Evolutionary conservation across 805 yeast species (phyloP).

Genomic region (Hanseniaspora lachancei): DNA sequence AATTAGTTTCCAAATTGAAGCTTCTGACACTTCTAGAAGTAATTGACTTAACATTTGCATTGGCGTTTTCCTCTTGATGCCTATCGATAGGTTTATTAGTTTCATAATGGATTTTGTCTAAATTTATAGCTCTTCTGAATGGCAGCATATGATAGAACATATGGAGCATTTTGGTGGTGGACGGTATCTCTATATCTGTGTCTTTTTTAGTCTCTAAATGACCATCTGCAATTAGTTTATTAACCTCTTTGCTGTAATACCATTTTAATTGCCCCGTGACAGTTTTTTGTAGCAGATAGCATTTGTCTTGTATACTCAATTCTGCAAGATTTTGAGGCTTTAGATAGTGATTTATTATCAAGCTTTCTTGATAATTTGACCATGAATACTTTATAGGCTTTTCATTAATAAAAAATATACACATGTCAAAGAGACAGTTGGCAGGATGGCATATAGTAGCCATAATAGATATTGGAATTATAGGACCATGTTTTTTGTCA

Average conservation of each 20-base stretch:
- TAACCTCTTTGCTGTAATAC: slow-evolving; percentile 24
- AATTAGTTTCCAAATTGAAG: not conserved
- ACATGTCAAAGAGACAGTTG: slow-evolving; percentile 62
- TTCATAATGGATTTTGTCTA: slow-evolving; percentile 18
- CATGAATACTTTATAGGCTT: slow-evolving; percentile 55
- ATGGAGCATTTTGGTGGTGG: slow-evolving; percentile 16
- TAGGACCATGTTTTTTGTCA: slow-evolving; percentile 37
- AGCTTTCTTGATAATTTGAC: slow-evolving; percentile 20
- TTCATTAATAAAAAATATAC: slow-evolving; percentile 69
- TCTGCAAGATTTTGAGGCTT: slow-evolving; percentile 21
- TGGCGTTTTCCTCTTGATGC: not conserved
- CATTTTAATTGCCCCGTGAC: slow-evolving; percentile 24
- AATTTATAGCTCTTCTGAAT: slow-evolving; percentile 24
- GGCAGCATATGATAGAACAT: slow-evolving; percentile 21
- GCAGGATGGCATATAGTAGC: slow-evolving; percentile 72
- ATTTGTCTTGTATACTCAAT: slow-evolving; percentile 15
- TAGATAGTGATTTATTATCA: slow-evolving; percentile 18
- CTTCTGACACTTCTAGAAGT: not conserved
- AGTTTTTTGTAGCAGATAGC: slow-evolving; percentile 18
- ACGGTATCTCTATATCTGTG: slow-evolving; percentile 7
- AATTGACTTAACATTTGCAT: not conserved
- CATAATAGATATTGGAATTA: slow-evolving; percentile 50
- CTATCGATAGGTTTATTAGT: not conserved
- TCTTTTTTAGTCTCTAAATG: slow-evolving; percentile 1
- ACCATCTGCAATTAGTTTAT: slow-evolving; percentile 15